Conservation (phyloP, 805 yeast genomes). For the Candida pini region DNA sequence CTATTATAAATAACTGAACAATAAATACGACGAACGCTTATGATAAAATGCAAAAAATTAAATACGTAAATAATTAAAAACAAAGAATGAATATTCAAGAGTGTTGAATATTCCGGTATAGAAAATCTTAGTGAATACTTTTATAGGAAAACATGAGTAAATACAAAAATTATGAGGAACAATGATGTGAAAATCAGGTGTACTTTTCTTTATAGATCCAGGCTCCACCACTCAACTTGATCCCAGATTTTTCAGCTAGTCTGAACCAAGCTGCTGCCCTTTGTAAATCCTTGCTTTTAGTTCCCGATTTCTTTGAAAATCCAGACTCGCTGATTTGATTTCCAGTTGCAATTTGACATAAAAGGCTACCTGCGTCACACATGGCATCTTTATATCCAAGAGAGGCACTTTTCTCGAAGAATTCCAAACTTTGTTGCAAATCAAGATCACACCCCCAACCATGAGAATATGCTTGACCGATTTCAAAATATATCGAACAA, state of each 20-base stretch:
- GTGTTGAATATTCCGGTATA: too few relatives aligned
- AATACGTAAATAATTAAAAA: too few relatives aligned
- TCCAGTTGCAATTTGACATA: conserved; percentile 35
- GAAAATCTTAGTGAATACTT: too few relatives aligned
- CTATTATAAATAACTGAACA: too few relatives aligned
- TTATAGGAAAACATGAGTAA: too few relatives aligned
- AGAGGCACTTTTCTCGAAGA: conserved; percentile 59
- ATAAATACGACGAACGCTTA: too few relatives aligned
- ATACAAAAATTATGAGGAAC: too few relatives aligned
- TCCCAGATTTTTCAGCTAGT: conserved; percentile 57
- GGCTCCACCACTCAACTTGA: conserved; percentile 56
- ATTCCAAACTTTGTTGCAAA: conserved; percentile 51
- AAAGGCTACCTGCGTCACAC: conserved; percentile 63
- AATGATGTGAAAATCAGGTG: too few relatives aligned
- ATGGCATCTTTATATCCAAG: conserved; percentile 66
- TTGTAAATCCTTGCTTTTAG: conserved; percentile 49
- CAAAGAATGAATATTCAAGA: too few relatives aligned
- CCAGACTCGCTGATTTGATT: neutral
- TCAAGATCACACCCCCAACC: conserved; percentile 54
- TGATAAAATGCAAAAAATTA: too few relatives aligned
- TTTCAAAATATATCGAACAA: conserved; percentile 37
- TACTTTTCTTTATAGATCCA: conserved; percentile 77
- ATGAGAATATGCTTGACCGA: conserved; percentile 50
- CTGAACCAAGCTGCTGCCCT: conserved; percentile 70
- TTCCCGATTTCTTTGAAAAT: conserved; percentile 34